Percentiles rank a stretch among this genome's conserved stretches.
These are phyloP conservation scores for Salix dunnii DNA, from an alignment of 345 rosid species.

Conservation along the genomic window DNA sequence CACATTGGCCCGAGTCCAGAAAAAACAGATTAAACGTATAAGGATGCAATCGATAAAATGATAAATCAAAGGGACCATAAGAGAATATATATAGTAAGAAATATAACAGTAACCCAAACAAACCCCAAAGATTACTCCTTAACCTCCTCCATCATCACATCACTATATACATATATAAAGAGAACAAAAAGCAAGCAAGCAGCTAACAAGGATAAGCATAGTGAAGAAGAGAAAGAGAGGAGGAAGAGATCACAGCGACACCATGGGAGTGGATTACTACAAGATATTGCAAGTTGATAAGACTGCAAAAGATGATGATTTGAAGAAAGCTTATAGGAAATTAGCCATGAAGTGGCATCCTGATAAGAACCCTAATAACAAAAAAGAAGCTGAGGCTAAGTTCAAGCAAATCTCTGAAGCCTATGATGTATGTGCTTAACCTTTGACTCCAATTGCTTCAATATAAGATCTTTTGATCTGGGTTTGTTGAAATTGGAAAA, in stretches of 20 bases:
- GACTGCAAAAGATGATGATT: constrained; percentile 23
- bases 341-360: constrained; percentile 13
- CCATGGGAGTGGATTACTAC: constrained; percentile 31
- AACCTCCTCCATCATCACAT: no score
- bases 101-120: no score
- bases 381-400: constrained; percentile 28
- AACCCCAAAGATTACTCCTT: no score
- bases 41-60: no score
- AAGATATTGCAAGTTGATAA: constrained; percentile 20
- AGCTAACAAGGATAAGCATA: no score
- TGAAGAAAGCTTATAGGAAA: constrained; percentile 23
- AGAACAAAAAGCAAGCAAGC: no score
- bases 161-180: no score
- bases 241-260: not conserved
- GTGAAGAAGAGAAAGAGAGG: not conserved
- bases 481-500: not conserved
- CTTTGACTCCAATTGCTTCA: not conserved
- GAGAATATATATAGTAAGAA: no score
- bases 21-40: no score
- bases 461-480: not conserved
- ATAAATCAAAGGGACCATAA: no score
- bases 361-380: constrained; percentile 8
- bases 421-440: constrained; percentile 15
- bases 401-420: constrained; percentile 30
- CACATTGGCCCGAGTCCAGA: no score